These are phyloP conservation scores for Elaeagnus macrophylla DNA, from an alignment of 306 rosid genomes.

Conservation along the genomic window DNA sequence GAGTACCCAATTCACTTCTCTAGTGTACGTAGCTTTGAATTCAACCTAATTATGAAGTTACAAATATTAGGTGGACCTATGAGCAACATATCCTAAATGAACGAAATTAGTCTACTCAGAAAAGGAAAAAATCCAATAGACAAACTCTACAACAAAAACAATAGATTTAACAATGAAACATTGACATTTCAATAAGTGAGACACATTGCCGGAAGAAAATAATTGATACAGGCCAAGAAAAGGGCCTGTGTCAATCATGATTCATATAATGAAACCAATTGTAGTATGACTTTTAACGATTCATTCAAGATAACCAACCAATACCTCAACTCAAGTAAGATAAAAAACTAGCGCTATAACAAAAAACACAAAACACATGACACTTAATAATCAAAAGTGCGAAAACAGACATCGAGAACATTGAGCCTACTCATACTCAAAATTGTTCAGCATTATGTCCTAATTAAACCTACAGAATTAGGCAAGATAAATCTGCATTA, in stretches of 20 bases:
- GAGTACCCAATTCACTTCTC: constrained; percentile 26
- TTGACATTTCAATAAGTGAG: neutral
- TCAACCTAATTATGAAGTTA: constrained; percentile 35
- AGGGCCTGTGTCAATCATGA: no score
- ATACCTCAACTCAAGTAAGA: neutral
- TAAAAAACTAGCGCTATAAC: neutral
- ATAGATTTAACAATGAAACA: neutral
- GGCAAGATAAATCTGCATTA: constrained; percentile 1
- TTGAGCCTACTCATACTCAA: neutral
- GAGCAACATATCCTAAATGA: neutral
- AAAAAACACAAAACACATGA: neutral
- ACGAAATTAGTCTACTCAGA: no score
- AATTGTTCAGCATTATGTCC: neutral
- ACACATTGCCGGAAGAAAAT: neutral
- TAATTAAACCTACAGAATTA: constrained; percentile 3
- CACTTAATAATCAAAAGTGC: neutral
- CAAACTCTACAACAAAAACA: no score
- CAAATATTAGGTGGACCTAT: constrained; percentile 15
- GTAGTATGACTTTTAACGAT: neutral
- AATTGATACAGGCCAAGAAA: no score
- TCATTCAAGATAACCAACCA: neutral
- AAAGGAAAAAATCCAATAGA: no score
- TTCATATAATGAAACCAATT: neutral
- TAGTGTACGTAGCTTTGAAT: constrained; percentile 22
- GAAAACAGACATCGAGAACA: neutral